A percentile compares a stretch with the other conserved stretches of the same genome.
Conservation (phyloP, 2,329 filamentous ascomycete species). For the Clonostachys byssicola region DNA sequence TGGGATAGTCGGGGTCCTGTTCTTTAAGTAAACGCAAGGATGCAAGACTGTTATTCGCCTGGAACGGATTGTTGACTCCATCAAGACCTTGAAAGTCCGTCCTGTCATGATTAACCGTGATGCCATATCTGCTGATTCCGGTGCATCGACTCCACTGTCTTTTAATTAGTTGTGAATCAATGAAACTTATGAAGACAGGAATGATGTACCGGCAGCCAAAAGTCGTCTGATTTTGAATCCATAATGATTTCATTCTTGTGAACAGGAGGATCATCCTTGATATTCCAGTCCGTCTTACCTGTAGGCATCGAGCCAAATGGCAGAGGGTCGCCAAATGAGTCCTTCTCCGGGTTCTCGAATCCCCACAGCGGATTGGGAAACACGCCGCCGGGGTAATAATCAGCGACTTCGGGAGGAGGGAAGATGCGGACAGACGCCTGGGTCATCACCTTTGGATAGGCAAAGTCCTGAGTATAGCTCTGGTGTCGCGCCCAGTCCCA, state of each 20-base stretch:
- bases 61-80: not conserved
- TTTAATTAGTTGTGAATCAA: not conserved
- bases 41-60: not conserved
- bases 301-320: slow-evolving; percentile 6
- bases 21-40: not conserved
- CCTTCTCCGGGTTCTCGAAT: not conserved
- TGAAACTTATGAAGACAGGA: too few species aligned
- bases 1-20: not conserved
- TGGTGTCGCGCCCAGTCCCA: slow-evolving; percentile 25
- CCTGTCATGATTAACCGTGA: not conserved
- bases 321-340: slow-evolving; percentile 1
- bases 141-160: slow-evolving; percentile 1
- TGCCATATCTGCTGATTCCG: not conserved
- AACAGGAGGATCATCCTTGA: not conserved
- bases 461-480: slow-evolving; percentile 1
- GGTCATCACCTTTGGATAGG: slow-evolving; percentile 2
- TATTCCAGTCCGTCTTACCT: slow-evolving; percentile 7
- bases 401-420: not conserved
- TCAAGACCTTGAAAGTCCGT: not conserved
- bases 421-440: not conserved
- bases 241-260: not conserved
- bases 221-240: too few species aligned
- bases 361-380: not conserved
- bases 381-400: not conserved
- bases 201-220: too few species aligned